phyloP scores from a whole-genome alignment of 257 asterid species.

The Ligustrum vulgare region DNA sequence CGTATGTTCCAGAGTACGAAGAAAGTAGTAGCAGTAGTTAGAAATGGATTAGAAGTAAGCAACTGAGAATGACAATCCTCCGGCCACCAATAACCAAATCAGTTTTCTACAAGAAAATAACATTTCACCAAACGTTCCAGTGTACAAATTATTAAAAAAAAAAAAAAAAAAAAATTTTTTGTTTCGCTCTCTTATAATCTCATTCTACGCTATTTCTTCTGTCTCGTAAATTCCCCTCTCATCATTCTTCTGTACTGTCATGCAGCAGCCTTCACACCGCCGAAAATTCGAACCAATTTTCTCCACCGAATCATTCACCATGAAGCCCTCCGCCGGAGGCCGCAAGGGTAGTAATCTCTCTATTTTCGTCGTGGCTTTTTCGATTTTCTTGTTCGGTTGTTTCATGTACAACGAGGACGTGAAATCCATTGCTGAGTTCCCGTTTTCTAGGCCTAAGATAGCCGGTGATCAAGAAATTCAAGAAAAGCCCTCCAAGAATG shows the following conservation, averaged over 20 bases:
- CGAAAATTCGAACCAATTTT: slow-evolving; percentile 53
- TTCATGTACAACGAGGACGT: slow-evolving; percentile 82
- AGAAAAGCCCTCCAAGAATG: neutral
- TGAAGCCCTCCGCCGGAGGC: slow-evolving; percentile 52
- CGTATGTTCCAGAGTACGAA: neutral
- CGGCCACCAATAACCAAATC: slow-evolving; percentile 41
- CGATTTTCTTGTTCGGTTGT: slow-evolving; percentile 70
- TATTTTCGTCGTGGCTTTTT: slow-evolving; percentile 51
- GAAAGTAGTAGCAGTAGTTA: slow-evolving; percentile 22
- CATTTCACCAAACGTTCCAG: slow-evolving; percentile 56
- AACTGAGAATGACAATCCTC: slow-evolving; percentile 53
- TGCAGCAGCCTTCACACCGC: slow-evolving; percentile 63
- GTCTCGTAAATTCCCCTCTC: slow-evolving; percentile 19
- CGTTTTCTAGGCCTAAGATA: slow-evolving; percentile 48
- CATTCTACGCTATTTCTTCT: slow-evolving; percentile 18
- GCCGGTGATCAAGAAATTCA: slow-evolving; percentile 36
- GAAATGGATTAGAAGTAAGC: slow-evolving; percentile 16
- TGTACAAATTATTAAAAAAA: slow-evolving; percentile 16
- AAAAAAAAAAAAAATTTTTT: slow-evolving; percentile 14
- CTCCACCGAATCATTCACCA: slow-evolving; percentile 34
- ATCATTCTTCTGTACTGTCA: slow-evolving; percentile 22
- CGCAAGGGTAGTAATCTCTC: slow-evolving; percentile 56
- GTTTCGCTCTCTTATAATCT: slow-evolving; percentile 21
- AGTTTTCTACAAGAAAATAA: slow-evolving; percentile 37
- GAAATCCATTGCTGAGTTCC: slow-evolving; percentile 70